Conservation (phyloP, 2,329 filamentous ascomycete species). For the Curvularia lunata region DNA sequence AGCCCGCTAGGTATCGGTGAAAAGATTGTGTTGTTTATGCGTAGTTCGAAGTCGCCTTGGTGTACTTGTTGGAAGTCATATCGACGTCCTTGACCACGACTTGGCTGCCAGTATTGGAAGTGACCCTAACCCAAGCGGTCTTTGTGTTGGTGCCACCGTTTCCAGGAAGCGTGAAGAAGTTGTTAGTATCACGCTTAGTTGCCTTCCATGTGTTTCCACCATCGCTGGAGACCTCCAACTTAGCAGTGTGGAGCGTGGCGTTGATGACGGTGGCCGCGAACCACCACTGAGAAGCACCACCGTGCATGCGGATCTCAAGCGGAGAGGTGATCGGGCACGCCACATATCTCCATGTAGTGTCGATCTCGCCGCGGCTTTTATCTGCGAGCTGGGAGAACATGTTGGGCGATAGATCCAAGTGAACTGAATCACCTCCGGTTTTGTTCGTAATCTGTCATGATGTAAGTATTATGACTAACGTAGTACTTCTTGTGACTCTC, state of each 20-base stretch:
- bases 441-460: neutral
- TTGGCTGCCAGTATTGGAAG: neutral
- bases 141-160: neutral
- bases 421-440: neutral
- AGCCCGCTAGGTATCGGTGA: neutral
- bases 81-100: neutral
- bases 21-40: neutral
- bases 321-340: neutral
- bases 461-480: neutral
- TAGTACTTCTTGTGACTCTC: neutral
- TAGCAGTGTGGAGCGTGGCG: neutral
- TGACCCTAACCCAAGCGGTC: neutral
- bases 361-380: neutral
- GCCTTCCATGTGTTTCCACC: neutral
- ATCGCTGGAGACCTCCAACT: slow-evolving; percentile 1
- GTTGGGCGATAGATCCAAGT: slow-evolving; percentile 1
- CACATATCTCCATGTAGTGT: neutral
- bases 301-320: slow-evolving; percentile 2
- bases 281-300: neutral
- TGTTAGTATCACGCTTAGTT: neutral
- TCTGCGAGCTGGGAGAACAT: neutral
- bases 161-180: slow-evolving; percentile 2
- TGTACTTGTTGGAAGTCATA: neutral
- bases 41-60: neutral
- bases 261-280: neutral